phyloP scores from a whole-genome alignment of 1,139 yeast species.

The Sugiyamaella grinbergsii region DNA sequence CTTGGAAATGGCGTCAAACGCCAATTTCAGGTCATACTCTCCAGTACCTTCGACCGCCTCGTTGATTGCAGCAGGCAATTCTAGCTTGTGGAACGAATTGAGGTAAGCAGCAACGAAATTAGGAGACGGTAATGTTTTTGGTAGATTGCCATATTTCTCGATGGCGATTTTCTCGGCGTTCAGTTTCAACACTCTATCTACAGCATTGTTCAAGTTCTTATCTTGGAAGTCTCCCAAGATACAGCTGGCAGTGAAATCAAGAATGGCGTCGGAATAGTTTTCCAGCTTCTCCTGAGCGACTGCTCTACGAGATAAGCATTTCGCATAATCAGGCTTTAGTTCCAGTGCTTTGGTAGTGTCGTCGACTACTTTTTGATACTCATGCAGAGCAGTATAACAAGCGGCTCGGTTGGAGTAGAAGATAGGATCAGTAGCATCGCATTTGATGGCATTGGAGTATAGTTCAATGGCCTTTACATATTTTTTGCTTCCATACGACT shows the following conservation, averaged over 20 bases:
- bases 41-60: slow-evolving; percentile 58
- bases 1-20: slow-evolving; percentile 60
- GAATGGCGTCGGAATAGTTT: slow-evolving; percentile 79
- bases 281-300: slow-evolving; percentile 84
- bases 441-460: slow-evolving; percentile 74
- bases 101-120: slow-evolving; percentile 84
- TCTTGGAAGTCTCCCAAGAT: slow-evolving; percentile 58
- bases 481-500: slow-evolving; percentile 68
- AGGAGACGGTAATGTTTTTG: slow-evolving; percentile 74
- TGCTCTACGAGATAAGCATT: slow-evolving; percentile 72
- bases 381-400: slow-evolving; percentile 80
- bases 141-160: slow-evolving; percentile 55
- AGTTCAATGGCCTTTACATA: slow-evolving; percentile 72
- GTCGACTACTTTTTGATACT: slow-evolving; percentile 79
- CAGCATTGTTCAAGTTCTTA: slow-evolving; percentile 72
- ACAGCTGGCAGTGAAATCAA: slow-evolving; percentile 77
- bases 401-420: slow-evolving; percentile 95
- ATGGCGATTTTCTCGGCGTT: slow-evolving; percentile 54
- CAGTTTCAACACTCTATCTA: slow-evolving; percentile 84
- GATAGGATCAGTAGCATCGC: slow-evolving; percentile 74
- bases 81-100: slow-evolving; percentile 60
- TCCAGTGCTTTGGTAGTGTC: slow-evolving; percentile 86
- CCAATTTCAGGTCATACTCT: slow-evolving; percentile 68
- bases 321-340: slow-evolving; percentile 84
- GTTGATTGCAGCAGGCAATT: slow-evolving; percentile 43